These are phyloP conservation scores for Byssoonygena ceratinophila DNA, from an alignment of 2,329 filamentous ascomycete species.

Conservation along the genomic window DNA sequence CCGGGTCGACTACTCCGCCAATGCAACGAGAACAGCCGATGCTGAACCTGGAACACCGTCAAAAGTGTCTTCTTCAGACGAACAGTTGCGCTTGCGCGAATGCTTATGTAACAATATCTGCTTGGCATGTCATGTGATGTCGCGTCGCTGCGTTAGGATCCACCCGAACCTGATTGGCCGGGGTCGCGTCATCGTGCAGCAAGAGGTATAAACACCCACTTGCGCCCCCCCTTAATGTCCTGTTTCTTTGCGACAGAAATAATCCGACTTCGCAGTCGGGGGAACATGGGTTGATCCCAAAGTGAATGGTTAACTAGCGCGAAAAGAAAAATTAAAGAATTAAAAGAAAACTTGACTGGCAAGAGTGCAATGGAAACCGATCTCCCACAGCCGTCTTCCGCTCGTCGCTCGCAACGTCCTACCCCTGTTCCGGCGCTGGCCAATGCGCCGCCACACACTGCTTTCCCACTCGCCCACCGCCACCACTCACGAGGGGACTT, in stretches of 20 bases:
- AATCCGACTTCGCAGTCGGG: background rate
- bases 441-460: conserved; percentile 19
- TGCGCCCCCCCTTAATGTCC: no score
- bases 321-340: no score
- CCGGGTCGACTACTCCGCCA: background rate
- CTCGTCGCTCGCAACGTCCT: conserved; percentile 19
- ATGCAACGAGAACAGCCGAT: no score
- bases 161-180: conserved; percentile 2
- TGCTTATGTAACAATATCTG: no score
- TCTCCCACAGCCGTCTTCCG: conserved; percentile 26
- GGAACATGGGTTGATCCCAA: no score
- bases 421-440: conserved; percentile 21
- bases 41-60: no score
- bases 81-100: no score
- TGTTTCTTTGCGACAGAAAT: no score
- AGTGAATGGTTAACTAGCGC: no score
- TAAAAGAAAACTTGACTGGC: no score
- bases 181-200: conserved; percentile 13
- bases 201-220: background rate
- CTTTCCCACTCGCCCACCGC: conserved; percentile 27
- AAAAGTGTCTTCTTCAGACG: no score
- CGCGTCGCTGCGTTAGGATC: background rate
- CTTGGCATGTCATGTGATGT: background rate
- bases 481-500: conserved; percentile 25
- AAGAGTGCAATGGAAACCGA: conserved; percentile 35